Evolutionary conservation across 2,329 filamentous ascomycete species (phyloP), one percentile per base, ranked within the genome.

Genomic region (Colletotrichum sp.): DNA sequence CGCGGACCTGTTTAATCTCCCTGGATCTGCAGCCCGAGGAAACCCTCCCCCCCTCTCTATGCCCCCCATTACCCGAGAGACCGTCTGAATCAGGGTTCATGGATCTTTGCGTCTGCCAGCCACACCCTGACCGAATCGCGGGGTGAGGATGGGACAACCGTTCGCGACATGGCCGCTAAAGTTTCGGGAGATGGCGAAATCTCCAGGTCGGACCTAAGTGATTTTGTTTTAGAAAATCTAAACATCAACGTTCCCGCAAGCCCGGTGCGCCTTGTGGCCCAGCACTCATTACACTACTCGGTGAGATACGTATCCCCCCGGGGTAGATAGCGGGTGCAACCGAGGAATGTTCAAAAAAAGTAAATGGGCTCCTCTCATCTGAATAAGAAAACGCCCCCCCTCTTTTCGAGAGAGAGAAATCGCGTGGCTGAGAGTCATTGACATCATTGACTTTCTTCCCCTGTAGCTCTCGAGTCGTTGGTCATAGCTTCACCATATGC

Each of bases 381-480:
- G 18, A 22, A 48, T n/a, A 48, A 48, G 39, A 48, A 48, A 48
- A 48, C 18, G 18, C 39, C 39, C 34, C 34, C 39, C 39, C 39
- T 48, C 36, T 48, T 48, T 48, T 22, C 18, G 18, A 48, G 39
- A 48, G 56, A n/a, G 16, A n/a, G 12, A 30, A 8, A 58, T 52
- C 52, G 72, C 55, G 69, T 67, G 56, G 69, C 55, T 18, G 32
- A 65, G 55, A 75, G 69, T 75, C 73, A 66, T 78, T 80, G 79
- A 80, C 78, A 79, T 80, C 79, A 80, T 80, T 39, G 77, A 79
- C 86, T 90, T 85, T 90, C 36, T 10, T 43, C 56, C n/a, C n/a
- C 10, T 61, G 28, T 22, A 12, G 16, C 56, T n/a, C 12, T 18
- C 56, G 6, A 28, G 18, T 22, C 13, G 13, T 12, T 64, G 60